Percentiles rank a stretch among this genome's conserved stretches.
Evolutionary conservation across 169 alveolate species (phyloP).

Genomic region (Theileria equi): DNA sequence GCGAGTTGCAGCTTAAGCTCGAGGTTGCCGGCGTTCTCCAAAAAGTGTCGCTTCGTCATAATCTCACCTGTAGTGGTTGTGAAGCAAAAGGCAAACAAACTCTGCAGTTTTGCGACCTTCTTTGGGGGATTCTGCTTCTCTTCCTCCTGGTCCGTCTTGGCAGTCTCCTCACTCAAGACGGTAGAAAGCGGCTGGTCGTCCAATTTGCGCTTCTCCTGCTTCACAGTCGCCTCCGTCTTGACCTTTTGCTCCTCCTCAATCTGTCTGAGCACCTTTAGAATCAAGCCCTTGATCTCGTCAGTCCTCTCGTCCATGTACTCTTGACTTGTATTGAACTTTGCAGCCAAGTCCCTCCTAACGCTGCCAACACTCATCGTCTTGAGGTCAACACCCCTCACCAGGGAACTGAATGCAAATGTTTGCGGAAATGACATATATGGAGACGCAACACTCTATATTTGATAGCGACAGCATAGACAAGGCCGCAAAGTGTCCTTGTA

Average conservation of each 20-base stretch:
- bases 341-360: constrained; percentile 19
- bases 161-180: background rate
- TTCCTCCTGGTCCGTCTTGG: background rate
- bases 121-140: background rate
- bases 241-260: background rate
- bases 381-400: constrained; percentile 20
- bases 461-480: no score
- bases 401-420: constrained; percentile 2
- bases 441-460: no score
- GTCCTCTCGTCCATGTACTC: constrained; percentile 33
- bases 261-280: constrained; percentile 17
- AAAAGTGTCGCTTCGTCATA: constrained; percentile 66
- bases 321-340: background rate
- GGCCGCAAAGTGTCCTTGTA: no score
- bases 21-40: constrained; percentile 58
- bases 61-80: constrained; percentile 44
- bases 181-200: background rate
- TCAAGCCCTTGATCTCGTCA: constrained; percentile 31
- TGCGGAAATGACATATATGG: background rate
- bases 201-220: background rate
- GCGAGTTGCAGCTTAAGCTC: constrained; percentile 56
- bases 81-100: background rate
- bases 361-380: background rate
- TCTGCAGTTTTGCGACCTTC: constrained; percentile 6
- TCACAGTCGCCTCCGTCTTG: background rate